Percentiles rank a stretch among this genome's conserved stretches.
phyloP scores from a whole-genome alignment of 495 filamentous ascomycete species.

The Halenospora varia region DNA sequence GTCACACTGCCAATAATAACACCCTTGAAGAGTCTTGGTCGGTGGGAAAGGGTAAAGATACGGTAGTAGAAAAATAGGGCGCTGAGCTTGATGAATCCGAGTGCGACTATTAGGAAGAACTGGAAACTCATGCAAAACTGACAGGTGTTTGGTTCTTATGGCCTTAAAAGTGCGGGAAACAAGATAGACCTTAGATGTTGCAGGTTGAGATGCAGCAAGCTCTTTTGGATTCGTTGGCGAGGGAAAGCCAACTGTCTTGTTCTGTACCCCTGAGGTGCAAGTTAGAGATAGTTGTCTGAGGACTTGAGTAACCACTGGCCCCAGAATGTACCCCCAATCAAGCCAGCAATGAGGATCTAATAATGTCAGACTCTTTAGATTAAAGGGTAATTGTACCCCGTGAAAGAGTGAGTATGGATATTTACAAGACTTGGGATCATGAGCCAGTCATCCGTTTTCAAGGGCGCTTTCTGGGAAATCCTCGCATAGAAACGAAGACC shows the following conservation, averaged over 20 bases:
- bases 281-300: neutral
- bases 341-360: too few relatives aligned
- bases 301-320: neutral
- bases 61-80: conserved; percentile 29
- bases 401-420: too few relatives aligned
- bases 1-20: neutral
- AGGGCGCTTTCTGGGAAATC: conserved; percentile 20
- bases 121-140: conserved; percentile 16
- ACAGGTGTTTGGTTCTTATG: neutral
- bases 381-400: too few relatives aligned
- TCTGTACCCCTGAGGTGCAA: neutral
- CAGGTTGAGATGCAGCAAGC: conserved; percentile 4
- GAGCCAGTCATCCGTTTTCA: conserved; percentile 33
- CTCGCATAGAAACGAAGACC: conserved; percentile 26
- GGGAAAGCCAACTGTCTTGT: conserved; percentile 10
- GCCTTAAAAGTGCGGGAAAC: neutral
- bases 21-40: neutral
- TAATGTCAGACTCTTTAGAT: too few relatives aligned
- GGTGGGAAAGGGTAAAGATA: conserved; percentile 18
- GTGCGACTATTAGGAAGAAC: conserved; percentile 24
- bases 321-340: too few relatives aligned
- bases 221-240: conserved; percentile 10
- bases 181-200: neutral
- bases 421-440: conserved; percentile 29
- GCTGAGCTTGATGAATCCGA: conserved; percentile 27